Base-by-base conservation (phyloP, 2,329 filamentous ascomycete species). In the Pseudogymnoascus sp. region DNA sequence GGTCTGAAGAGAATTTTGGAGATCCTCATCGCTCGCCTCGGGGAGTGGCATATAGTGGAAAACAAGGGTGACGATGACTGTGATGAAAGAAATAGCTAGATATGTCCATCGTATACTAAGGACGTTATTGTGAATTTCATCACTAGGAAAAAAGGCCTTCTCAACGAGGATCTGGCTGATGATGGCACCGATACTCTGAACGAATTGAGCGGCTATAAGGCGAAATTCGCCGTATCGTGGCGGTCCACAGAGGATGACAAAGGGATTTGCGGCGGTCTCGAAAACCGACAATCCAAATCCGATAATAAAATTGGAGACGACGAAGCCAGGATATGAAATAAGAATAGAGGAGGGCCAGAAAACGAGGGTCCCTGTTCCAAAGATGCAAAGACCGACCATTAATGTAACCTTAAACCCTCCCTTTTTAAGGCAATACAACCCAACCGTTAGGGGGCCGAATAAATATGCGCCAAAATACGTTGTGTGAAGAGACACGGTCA, bases 61-160 rank as follows among this genome's bases (percentile, higher is more conserved):
- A 69, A 86, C 82, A 8, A 86, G 75, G 0, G 84, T 88, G 5
- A 93, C 77, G 3, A 82, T 77, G 60, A 86, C 88, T 64, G 88
- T 90, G 61, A 91, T 85, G 35, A 87, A 78, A 0, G 88, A 90
- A 64, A 92, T 88, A 62, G 85, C 87, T 28, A 92, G 80, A 68
- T 92, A 92, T 0, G 89, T 89, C 86, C 87, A 93, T 72, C 92
- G 90, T 3, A 92, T 55, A 92, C 74, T 8, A 92, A 85, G n/a
- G 7, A 89, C 80, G 11, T 80, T 77, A 28, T 79, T 80, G 49
- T 55, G 49, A 33, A 33, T 28, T 19, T 35, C 28, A 7, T 55
- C 5, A 22, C 11, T 0, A 4, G 49, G 49, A 75, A 93, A 93
- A 71, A 93, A 90, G 16, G 89, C 86, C 63, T 85, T 86, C 41